Conservation (phyloP, 2,329 filamentous ascomycete species). For the Cercospora nicotianae region DNA sequence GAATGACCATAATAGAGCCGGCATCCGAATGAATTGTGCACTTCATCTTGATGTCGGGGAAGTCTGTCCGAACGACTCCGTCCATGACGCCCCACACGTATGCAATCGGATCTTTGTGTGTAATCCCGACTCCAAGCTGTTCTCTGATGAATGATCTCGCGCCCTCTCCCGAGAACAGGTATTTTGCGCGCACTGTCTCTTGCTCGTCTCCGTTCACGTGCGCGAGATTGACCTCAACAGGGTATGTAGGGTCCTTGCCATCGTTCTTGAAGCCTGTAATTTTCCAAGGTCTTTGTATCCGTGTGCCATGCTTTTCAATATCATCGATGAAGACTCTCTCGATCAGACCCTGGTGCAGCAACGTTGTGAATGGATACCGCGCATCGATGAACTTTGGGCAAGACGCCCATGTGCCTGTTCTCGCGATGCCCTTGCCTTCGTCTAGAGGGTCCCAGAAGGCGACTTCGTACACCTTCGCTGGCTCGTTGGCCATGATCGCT, state of each 20-base stretch:
- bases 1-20: slow-evolving; percentile 65
- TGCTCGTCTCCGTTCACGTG: slow-evolving; percentile 70
- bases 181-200: slow-evolving; percentile 66
- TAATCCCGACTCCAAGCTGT: slow-evolving; percentile 65
- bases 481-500: slow-evolving; percentile 81
- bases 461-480: slow-evolving; percentile 77
- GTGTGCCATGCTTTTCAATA: slow-evolving; percentile 58
- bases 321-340: slow-evolving; percentile 63
- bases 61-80: slow-evolving; percentile 62
- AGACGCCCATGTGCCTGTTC: slow-evolving; percentile 74
- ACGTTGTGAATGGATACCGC: slow-evolving; percentile 63
- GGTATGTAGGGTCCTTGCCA: slow-evolving; percentile 65
- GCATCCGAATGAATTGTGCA: slow-evolving; percentile 66
- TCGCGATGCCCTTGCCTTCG: slow-evolving; percentile 55
- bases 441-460: slow-evolving; percentile 63
- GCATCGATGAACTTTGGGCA: slow-evolving; percentile 79
- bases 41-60: slow-evolving; percentile 67
- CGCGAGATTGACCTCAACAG: slow-evolving; percentile 74
- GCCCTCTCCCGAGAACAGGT: slow-evolving; percentile 64
- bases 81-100: slow-evolving; percentile 69
- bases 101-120: slow-evolving; percentile 62
- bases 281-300: slow-evolving; percentile 61
- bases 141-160: slow-evolving; percentile 61
- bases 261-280: slow-evolving; percentile 63
- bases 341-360: slow-evolving; percentile 63